phyloP scores from a whole-genome alignment of 495 filamentous ascomycete genomes.

The Tuber brumale region DNA sequence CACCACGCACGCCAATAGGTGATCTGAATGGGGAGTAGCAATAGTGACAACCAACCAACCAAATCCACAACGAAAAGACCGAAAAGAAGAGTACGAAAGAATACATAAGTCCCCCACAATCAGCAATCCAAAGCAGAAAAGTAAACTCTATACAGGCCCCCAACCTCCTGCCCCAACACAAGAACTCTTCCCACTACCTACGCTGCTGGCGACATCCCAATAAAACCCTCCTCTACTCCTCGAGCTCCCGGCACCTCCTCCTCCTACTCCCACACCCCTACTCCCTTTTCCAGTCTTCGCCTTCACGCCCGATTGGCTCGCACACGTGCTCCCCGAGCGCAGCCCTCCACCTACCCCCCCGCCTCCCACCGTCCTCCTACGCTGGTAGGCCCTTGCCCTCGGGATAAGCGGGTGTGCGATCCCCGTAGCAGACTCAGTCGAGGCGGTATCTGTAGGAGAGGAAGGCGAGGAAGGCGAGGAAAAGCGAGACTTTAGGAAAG shows the following conservation, averaged over 20 bases:
- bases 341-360: constrained; percentile 37
- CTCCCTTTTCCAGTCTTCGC: constrained; percentile 48
- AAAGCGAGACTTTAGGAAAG: constrained; percentile 61
- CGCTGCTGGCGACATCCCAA: constrained; percentile 63
- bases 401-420: constrained; percentile 49
- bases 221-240: constrained; percentile 44
- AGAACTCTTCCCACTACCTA: constrained; percentile 52
- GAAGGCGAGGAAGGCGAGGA: constrained; percentile 42
- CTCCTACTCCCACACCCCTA: constrained; percentile 33
- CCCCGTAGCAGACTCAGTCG: constrained; percentile 28
- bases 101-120: neutral
- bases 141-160: constrained; percentile 45
- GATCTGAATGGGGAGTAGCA: neutral
- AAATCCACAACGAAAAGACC: neutral
- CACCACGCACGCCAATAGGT: neutral
- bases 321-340: constrained; percentile 54
- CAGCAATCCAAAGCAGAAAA: neutral
- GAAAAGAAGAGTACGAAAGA: neutral
- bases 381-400: constrained; percentile 26
- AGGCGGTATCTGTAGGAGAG: constrained; percentile 30
- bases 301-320: constrained; percentile 56
- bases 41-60: neutral
- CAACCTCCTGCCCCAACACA: constrained; percentile 51
- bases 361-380: constrained; percentile 18
- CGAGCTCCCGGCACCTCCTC: constrained; percentile 46